Percentiles rank a stretch among this genome's conserved stretches.
Conservation (phyloP, 441 rosid genomes). For the Daphne laureola region DNA sequence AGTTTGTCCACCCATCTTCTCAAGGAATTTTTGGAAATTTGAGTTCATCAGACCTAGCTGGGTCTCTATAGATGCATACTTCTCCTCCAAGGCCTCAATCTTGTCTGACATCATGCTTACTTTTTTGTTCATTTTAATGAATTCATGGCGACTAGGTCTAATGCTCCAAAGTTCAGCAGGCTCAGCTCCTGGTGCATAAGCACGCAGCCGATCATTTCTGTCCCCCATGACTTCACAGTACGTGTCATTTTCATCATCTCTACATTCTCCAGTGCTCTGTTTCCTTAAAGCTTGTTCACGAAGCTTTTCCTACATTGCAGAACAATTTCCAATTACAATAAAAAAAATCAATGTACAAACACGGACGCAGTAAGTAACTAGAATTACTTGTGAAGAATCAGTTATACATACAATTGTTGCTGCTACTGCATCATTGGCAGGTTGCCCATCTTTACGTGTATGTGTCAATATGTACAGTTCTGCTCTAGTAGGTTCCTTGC, state of each 20-base stretch:
- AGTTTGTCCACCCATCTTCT: conserved; percentile 19
- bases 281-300: conserved; percentile 17
- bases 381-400: background rate
- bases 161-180: conserved; percentile 22
- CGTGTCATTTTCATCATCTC: conserved; percentile 22
- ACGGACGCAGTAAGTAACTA: background rate
- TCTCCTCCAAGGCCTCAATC: conserved; percentile 36
- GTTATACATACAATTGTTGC: conserved; percentile 25
- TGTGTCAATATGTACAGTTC: conserved; percentile 36
- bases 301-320: conserved; percentile 22
- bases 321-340: background rate
- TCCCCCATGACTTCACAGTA: conserved; percentile 29
- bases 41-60: conserved; percentile 26
- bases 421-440: conserved; percentile 26
- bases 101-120: conserved; percentile 25
- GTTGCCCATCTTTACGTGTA: conserved; percentile 36
- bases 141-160: conserved; percentile 12
- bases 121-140: conserved; percentile 19
- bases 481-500: conserved; percentile 31
- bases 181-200: conserved; percentile 22
- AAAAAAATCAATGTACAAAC: background rate
- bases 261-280: conserved; percentile 13
- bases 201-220: conserved; percentile 11
- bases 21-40: conserved; percentile 23
- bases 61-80: conserved; percentile 26